Evolutionary conservation across 257 asterid species (phyloP).

Genomic region (Marsdenia floribunda): DNA sequence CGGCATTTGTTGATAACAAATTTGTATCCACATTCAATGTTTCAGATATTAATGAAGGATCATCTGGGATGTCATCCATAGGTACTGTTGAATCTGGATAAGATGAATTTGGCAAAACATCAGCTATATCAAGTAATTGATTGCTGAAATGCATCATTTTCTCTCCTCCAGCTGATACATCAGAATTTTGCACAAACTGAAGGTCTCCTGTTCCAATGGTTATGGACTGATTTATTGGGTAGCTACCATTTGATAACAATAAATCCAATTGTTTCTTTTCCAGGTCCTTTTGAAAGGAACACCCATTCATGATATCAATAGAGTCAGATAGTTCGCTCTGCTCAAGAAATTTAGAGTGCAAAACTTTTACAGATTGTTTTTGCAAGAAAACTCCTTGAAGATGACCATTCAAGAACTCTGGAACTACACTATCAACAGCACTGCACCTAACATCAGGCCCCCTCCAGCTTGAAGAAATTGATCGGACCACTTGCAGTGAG

Average conservation of each 20-base stretch:
- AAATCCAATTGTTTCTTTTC: constrained; percentile 16
- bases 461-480: constrained; percentile 33
- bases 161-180: constrained; percentile 28
- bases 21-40: constrained; percentile 29
- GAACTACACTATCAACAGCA: constrained; percentile 28
- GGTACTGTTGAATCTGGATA: constrained; percentile 24
- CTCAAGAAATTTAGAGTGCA: constrained; percentile 33
- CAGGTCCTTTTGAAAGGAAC: constrained; percentile 18
- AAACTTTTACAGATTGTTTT: constrained; percentile 32
- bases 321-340: constrained; percentile 25
- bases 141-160: constrained; percentile 30
- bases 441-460: constrained; percentile 38
- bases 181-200: constrained; percentile 40
- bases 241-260: constrained; percentile 17
- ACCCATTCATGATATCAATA: constrained; percentile 13
- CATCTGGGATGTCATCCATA: constrained; percentile 22
- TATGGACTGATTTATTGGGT: constrained; percentile 22
- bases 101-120: constrained; percentile 20
- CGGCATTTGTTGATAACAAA: constrained; percentile 35
- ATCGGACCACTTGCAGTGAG: constrained; percentile 42
- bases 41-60: constrained; percentile 34
- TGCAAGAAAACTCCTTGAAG: constrained; percentile 27
- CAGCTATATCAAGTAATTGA: constrained; percentile 19
- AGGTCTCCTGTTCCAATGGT: constrained; percentile 25
- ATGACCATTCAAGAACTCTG: constrained; percentile 27